Evolutionary conservation across 2,329 filamentous ascomycete species (phyloP), one percentile per base, ranked within the genome.

Genomic region (Monosporascus ibericus): DNA sequence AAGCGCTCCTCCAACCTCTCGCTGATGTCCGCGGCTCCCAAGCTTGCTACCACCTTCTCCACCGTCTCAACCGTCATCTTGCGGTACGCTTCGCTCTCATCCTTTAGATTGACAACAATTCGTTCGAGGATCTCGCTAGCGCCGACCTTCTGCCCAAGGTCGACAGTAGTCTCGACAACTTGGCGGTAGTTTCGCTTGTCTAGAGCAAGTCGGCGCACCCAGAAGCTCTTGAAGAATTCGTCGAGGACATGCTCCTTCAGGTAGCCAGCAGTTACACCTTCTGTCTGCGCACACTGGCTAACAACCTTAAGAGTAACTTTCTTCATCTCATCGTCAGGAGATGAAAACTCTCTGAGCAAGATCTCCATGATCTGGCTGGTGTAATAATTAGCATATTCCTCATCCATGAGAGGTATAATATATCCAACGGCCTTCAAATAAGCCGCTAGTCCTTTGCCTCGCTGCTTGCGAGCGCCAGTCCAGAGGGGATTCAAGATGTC

Each of bases 11-110:
- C 94, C 37, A 99, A 74, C 40, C 92, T 84, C 70, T 96, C 90
- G 24, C 90, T 88, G 62, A 99, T 92, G 66, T 99, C 94, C 37
- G 94, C 92, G 7, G 92, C 92, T 52, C 94, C 94, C 50, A 97
- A 79, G 52, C 90, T 90, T 17, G 92, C 91, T 63, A 99, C 88
- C 47, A 97, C 85, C 74, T 97, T 99, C 74, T 99, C 94, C 8
- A 97, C 85, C 0, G 94, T 97, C 75, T 99, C 94, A 36, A 99
- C 88, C 0, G 94, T 96, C 94, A 99, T 99, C 78, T 97, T 97
- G 48, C 94, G 86, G 72, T 99, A 99, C 1, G 92, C 87, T 68
- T 99, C 94, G 69, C 89, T 96, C 71, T 99, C 94, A 66, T 99
- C 94, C 72, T 99, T 99, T 60, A 99, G 81, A 67, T 99, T 96